phyloP scores from a whole-genome alignment of 164 flowering plant species.

The Stephania japonica region DNA sequence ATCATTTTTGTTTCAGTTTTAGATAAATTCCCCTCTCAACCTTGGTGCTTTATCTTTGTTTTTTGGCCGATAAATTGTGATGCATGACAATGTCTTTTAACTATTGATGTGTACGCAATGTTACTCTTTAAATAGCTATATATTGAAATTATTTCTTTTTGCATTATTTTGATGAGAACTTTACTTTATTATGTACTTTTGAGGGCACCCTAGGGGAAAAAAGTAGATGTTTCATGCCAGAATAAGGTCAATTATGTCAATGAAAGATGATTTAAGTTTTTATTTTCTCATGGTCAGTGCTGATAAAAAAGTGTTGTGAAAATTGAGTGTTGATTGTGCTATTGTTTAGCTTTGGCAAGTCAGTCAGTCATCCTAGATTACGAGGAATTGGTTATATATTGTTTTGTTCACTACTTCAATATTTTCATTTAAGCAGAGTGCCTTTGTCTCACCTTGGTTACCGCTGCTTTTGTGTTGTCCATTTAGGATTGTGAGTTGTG shows the following conservation, averaged over 20 bases:
- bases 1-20: too few species aligned
- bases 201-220: too few species aligned
- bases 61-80: not conserved
- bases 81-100: not conserved
- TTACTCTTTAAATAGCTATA: too few species aligned
- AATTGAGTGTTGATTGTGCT: not conserved
- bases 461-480: not conserved
- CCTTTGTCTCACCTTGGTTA: not conserved
- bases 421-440: not conserved
- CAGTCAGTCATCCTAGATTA: not conserved
- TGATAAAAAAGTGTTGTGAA: not conserved
- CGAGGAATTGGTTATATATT: not conserved
- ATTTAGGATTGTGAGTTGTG: not conserved
- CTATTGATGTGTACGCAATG: not conserved
- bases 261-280: too few species aligned
- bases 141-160: not conserved
- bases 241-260: too few species aligned
- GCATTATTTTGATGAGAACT: not conserved
- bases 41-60: not conserved
- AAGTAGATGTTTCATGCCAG: too few species aligned
- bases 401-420: not conserved
- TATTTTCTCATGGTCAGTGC: not conserved
- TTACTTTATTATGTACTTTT: too few species aligned
- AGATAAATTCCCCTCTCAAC: not conserved
- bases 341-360: not conserved